Evolutionary conservation across 1,139 yeast genomes (phyloP).

Genomic region (Lodderomyces pseudojiufengensis): DNA sequence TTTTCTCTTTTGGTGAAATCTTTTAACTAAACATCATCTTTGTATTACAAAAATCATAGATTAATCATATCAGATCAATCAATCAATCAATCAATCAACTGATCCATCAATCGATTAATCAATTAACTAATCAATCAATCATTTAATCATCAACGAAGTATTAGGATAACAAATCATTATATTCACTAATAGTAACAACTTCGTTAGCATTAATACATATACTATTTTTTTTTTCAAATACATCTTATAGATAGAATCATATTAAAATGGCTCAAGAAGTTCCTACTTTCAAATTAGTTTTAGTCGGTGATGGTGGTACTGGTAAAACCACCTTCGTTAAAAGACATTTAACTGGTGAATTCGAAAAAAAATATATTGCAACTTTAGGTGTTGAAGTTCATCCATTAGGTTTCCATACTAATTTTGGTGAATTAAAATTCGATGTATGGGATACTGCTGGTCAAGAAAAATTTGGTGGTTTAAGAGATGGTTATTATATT

Average conservation of each 20-base stretch:
- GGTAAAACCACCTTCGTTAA: conserved; percentile 99
- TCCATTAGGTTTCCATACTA: conserved; percentile 97
- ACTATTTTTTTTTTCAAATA: too few relatives aligned
- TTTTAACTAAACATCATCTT: neutral
- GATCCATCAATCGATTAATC: neutral
- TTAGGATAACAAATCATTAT: too few relatives aligned
- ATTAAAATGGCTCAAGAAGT: conserved; percentile 74
- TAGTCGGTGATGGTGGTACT: conserved; percentile 99
- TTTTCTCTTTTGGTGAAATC: neutral
- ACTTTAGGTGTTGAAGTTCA: conserved; percentile 99
- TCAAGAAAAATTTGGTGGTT: conserved; percentile 99
- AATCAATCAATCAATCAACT: conserved; percentile 13
- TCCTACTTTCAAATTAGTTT: conserved; percentile 96
- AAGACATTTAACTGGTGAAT: conserved; percentile 99
- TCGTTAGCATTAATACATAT: too few relatives aligned
- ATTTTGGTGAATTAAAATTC: conserved; percentile 97
- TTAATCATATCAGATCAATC: neutral
- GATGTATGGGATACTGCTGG: conserved; percentile 99
- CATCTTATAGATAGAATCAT: neutral
- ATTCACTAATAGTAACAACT: too few relatives aligned
- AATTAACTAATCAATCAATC: conserved; percentile 11
- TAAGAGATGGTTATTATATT: conserved; percentile 99
- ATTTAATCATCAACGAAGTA: too few relatives aligned
- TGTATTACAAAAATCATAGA: too few relatives aligned
- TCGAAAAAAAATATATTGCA: conserved; percentile 98